These are phyloP conservation scores for Carpediemonas membranifera DNA, from an alignment of 78 protist genomes.

Conservation along the genomic window DNA sequence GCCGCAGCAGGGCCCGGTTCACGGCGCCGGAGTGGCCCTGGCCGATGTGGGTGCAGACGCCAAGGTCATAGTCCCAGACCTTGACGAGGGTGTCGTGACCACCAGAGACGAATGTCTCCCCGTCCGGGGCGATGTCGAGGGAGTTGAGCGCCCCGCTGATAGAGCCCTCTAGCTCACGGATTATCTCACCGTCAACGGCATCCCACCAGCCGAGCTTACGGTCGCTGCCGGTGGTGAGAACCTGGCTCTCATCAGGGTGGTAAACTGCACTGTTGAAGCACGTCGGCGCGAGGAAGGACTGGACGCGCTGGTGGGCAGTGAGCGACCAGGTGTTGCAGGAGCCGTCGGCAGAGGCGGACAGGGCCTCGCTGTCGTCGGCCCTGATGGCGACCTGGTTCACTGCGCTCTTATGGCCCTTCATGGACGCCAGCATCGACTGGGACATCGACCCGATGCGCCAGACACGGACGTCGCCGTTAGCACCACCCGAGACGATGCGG, in stretches of 20 bases:
- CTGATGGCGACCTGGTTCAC: slow-evolving; percentile 20
- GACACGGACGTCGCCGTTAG: slow-evolving; percentile 45
- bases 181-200: slow-evolving; percentile 26
- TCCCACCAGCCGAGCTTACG: slow-evolving; percentile 56
- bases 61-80: slow-evolving; percentile 44
- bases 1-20: background rate
- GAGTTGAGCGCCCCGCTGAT: slow-evolving; percentile 19
- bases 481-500: slow-evolving; percentile 41
- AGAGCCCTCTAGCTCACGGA: slow-evolving; percentile 48
- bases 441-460: slow-evolving; percentile 31
- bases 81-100: slow-evolving; percentile 34
- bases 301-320: background rate
- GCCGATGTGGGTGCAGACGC: slow-evolving; percentile 10
- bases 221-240: slow-evolving; percentile 52
- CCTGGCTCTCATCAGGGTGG: slow-evolving; percentile 51
- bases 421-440: slow-evolving; percentile 30
- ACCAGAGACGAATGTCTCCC: slow-evolving; percentile 31
- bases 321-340: slow-evolving; percentile 52
- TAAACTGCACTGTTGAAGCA: slow-evolving; percentile 24
- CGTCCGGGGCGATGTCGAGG: slow-evolving; percentile 22
- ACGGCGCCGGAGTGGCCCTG: slow-evolving; percentile 36
- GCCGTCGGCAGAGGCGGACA: slow-evolving; percentile 49
- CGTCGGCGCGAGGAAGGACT: slow-evolving; percentile 23
- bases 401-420: slow-evolving; percentile 54
- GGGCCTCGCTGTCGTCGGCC: slow-evolving; percentile 33